Evolutionary conservation across 768 basidiomycete genomes (phyloP).

Genomic region (Boletus rufocinnamomeus): DNA sequence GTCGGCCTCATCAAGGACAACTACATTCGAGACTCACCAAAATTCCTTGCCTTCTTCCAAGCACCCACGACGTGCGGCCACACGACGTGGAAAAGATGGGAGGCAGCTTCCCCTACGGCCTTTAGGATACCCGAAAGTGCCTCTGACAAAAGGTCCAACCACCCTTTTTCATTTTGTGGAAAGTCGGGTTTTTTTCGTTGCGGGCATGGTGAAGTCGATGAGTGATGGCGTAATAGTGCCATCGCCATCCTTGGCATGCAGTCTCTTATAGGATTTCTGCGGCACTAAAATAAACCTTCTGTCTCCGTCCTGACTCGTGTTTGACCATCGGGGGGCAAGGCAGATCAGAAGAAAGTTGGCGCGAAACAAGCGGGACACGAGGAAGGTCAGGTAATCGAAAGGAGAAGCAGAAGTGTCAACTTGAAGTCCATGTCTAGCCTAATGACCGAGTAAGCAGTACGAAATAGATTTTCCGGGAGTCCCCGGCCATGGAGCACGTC

Average conservation of each 20-base stretch:
- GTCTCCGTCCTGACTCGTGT: background rate
- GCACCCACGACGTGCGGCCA: background rate
- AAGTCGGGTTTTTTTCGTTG: background rate
- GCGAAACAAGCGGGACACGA: background rate
- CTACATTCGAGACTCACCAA: conserved; percentile 1
- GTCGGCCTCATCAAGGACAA: background rate
- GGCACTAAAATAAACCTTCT: background rate
- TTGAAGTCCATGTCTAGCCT: background rate
- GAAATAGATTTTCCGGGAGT: background rate
- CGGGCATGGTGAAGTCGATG: background rate
- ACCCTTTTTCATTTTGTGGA: background rate
- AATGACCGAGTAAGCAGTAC: background rate
- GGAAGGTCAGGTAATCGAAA: background rate
- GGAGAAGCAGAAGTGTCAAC: background rate
- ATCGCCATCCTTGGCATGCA: background rate
- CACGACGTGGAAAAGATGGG: rapidly evolving
- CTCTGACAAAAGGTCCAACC: background rate
- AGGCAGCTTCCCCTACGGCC: rapidly evolving
- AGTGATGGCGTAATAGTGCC: background rate
- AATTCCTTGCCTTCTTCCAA: background rate
- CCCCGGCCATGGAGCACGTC: background rate
- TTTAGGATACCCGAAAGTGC: rapidly evolving
- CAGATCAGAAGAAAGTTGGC: background rate
- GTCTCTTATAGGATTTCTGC: conserved; percentile 8
- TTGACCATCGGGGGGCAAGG: background rate